Base-by-base conservation (phyloP, 768 basidiomycete species). In the Ephemerocybe angulata region DNA sequence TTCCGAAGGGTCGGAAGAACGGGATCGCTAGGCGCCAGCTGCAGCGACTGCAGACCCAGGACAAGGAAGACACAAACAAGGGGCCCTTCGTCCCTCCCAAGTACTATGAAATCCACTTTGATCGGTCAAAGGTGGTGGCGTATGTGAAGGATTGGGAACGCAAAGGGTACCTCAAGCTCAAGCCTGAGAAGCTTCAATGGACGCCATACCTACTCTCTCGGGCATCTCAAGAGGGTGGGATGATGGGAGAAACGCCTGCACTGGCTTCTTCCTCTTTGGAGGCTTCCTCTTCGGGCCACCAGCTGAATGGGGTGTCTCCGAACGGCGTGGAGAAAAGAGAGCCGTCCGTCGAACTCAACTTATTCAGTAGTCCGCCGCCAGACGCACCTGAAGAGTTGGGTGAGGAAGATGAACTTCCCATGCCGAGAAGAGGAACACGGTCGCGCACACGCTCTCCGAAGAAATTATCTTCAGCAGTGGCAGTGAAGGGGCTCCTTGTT, bases 161-260 rank as follows among this genome's bases (percentile, higher is more conserved):
- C 40, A 97, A 94, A 70, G 89, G 88, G 4, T 89, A 93, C 62
- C 64, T 93, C 56, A 80, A 70, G 60, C 74, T 92, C 54, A 83
- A 81, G 60, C 86, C 93, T 1, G 93, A 96, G 64, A 85, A 85
- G 67, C 77, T 98, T 57, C 93, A 92, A 65, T 99, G 96, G 90
- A 95, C 87, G 58, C 96, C 96, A 25, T 98, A 96, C 70, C 72
- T 97, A 35, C 70, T 93, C 41, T 76, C 85, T 4, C 74, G 81
- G 61, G 65, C 58, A 43, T 62, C 48, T 64, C 41, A 67, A 68
- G 64, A 63, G 57, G 50, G 54, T 58, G 57, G 60, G 44, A 22
- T 21, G 47, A 49, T 33, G 56, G 57, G 47, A 54, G 65, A 62
- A 58, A 60, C 56, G 21, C 50, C 30, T 15, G 56, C 30, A 24